These are phyloP conservation scores for Eimeria maxima DNA, from an alignment of 169 alveolate species.

Conservation along the genomic window DNA sequence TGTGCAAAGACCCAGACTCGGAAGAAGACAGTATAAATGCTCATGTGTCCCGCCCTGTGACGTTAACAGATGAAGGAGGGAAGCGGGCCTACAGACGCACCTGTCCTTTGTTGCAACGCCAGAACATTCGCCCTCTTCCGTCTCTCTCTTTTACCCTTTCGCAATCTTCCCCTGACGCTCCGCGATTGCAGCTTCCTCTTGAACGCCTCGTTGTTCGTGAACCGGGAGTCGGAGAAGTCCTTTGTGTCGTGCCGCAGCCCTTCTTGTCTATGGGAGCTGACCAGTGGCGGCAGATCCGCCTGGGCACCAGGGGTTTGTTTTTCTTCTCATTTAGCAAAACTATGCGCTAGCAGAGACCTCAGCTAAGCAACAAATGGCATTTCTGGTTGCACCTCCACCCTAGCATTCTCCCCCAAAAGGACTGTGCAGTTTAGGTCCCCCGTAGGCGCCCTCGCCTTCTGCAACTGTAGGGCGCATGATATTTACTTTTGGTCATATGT, in stretches of 20 bases:
- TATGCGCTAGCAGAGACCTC: neutral
- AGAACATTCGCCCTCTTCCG: conserved; percentile 61
- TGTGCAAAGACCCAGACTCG: conserved; percentile 41
- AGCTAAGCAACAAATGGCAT: neutral
- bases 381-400: neutral
- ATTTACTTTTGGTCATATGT: neutral
- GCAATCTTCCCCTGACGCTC: neutral
- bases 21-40: conserved; percentile 29
- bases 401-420: neutral
- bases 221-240: conserved; percentile 53
- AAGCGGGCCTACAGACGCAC: conserved; percentile 20
- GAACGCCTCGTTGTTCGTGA: conserved; percentile 65
- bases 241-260: conserved; percentile 83
- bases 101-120: conserved; percentile 50
- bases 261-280: conserved; percentile 25
- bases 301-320: conserved; percentile 79
- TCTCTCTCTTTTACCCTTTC: conserved; percentile 66
- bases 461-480: neutral
- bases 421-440: neutral
- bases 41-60: neutral
- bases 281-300: conserved; percentile 73
- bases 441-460: no score
- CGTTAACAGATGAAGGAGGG: neutral
- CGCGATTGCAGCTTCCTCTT: conserved; percentile 66
- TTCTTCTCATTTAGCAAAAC: neutral